Percentiles rank a stretch among this genome's conserved stretches.
Evolutionary conservation across 805 yeast species (phyloP).

Genomic region (Saccharomycopsis amapae): DNA sequence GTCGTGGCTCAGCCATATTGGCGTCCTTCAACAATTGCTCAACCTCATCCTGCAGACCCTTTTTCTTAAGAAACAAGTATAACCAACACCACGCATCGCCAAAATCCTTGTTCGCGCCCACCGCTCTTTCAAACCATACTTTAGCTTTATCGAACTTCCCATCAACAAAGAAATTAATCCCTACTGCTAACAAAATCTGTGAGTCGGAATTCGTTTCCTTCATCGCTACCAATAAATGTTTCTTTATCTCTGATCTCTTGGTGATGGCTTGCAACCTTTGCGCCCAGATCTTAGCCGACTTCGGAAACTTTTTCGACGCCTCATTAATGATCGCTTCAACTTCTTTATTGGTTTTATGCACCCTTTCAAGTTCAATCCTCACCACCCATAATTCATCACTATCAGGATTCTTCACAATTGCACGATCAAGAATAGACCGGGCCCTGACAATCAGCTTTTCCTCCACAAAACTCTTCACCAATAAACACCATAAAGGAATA

Average conservation of each 20-base stretch:
- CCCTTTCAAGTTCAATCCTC: constrained; percentile 50
- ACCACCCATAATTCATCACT: constrained; percentile 49
- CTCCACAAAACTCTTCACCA: constrained; percentile 36
- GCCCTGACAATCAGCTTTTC: constrained; percentile 41
- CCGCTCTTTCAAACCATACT: constrained; percentile 69
- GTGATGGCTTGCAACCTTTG: constrained; percentile 43
- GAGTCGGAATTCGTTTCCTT: constrained; percentile 56
- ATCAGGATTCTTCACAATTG: constrained; percentile 43
- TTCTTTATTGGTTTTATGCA: constrained; percentile 28
- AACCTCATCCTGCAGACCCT: constrained; percentile 30
- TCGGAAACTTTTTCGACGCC: constrained; percentile 53
- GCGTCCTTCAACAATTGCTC: constrained; percentile 25
- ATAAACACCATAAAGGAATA: constrained; percentile 46
- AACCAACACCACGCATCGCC: constrained; percentile 80
- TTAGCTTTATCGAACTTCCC: constrained; percentile 57
- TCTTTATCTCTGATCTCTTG: constrained; percentile 46
- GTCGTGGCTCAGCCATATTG: constrained; percentile 39
- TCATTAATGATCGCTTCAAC: constrained; percentile 49
- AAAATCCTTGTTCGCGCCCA: constrained; percentile 43
- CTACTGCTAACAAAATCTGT: constrained; percentile 54
- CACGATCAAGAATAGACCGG: constrained; percentile 66
- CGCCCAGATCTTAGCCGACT: constrained; percentile 58
- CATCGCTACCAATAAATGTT: constrained; percentile 63
- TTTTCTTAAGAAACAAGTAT: constrained; percentile 40
- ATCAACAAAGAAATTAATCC: constrained; percentile 57